A percentile compares a stretch with the other conserved stretches of the same genome.
Evolutionary conservation across 768 basidiomycete species (phyloP).

Genomic region (Leucocoprinus leucothites): DNA sequence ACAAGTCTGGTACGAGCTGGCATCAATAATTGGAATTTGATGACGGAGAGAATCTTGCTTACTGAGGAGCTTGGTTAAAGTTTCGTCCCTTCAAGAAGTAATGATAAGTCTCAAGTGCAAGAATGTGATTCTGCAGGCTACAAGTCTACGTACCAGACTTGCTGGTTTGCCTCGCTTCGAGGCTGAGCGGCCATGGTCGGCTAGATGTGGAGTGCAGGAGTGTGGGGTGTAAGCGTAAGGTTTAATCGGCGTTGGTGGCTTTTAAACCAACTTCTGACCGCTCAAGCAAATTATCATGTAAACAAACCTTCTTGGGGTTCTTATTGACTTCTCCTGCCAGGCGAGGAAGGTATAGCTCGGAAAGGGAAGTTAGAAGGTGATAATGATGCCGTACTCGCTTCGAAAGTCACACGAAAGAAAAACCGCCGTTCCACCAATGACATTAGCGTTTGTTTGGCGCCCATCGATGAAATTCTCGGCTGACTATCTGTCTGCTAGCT

Average conservation of each 20-base stretch:
- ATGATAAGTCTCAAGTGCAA: neutral
- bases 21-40: neutral
- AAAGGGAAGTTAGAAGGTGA: conserved; percentile 42
- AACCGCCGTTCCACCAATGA: conserved; percentile 10
- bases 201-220: conserved; percentile 24
- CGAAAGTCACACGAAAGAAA: conserved; percentile 40
- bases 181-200: conserved; percentile 55
- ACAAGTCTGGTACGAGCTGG: conserved; percentile 44
- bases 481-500: neutral
- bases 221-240: conserved; percentile 38
- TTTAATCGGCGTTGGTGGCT: conserved; percentile 39
- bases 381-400: conserved; percentile 35
- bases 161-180: conserved; percentile 57
- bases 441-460: conserved; percentile 1
- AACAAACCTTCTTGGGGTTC: conserved; percentile 53
- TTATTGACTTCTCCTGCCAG: conserved; percentile 35
- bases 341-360: conserved; percentile 43
- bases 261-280: conserved; percentile 41
- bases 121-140: conserved; percentile 3
- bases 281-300: conserved; percentile 47
- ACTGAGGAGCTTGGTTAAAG: conserved; percentile 62
- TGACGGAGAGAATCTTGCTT: conserved; percentile 10
- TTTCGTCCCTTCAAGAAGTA: conserved; percentile 54
- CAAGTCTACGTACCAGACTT: conserved; percentile 54
- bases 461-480: conserved; percentile 6